phyloP scores from a whole-genome alignment of 2,329 filamentous ascomycete genomes.

The Cordyceps militaris region DNA sequence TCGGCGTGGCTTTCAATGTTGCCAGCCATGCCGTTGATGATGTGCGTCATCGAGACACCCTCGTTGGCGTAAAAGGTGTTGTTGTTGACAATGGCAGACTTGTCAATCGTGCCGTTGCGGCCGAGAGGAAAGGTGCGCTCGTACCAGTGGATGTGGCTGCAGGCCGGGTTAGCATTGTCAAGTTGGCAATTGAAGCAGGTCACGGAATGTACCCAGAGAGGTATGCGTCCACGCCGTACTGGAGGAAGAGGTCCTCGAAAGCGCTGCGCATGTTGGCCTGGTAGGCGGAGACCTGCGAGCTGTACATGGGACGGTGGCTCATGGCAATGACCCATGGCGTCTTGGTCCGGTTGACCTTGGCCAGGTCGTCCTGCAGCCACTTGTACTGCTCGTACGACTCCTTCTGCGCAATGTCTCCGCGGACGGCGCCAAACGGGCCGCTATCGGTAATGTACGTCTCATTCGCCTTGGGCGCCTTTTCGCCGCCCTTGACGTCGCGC shows the following conservation, averaged over 20 bases:
- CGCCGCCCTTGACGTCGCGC: slow-evolving; percentile 33
- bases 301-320: slow-evolving; percentile 43
- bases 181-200: neutral
- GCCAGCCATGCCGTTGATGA: slow-evolving; percentile 47
- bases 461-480: slow-evolving; percentile 31
- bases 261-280: slow-evolving; percentile 36
- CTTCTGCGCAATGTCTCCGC: slow-evolving; percentile 32
- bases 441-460: slow-evolving; percentile 41
- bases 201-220: slow-evolving; percentile 20
- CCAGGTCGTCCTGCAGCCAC: slow-evolving; percentile 40
- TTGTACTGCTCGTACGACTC: slow-evolving; percentile 39
- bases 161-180: neutral
- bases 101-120: slow-evolving; percentile 32
- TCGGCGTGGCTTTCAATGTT: slow-evolving; percentile 43
- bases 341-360: slow-evolving; percentile 35
- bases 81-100: slow-evolving; percentile 34
- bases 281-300: slow-evolving; percentile 36
- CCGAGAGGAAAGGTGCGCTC: slow-evolving; percentile 19
- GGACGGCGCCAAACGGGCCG: slow-evolving; percentile 41
- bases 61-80: slow-evolving; percentile 41
- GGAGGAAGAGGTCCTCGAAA: slow-evolving; percentile 37
- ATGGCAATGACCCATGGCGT: slow-evolving; percentile 45
- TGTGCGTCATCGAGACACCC: slow-evolving; percentile 40
- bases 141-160: slow-evolving; percentile 21
- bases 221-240: slow-evolving; percentile 40